Conservation (phyloP, 2,329 filamentous ascomycete genomes). For the Hysterium pulicare region DNA sequence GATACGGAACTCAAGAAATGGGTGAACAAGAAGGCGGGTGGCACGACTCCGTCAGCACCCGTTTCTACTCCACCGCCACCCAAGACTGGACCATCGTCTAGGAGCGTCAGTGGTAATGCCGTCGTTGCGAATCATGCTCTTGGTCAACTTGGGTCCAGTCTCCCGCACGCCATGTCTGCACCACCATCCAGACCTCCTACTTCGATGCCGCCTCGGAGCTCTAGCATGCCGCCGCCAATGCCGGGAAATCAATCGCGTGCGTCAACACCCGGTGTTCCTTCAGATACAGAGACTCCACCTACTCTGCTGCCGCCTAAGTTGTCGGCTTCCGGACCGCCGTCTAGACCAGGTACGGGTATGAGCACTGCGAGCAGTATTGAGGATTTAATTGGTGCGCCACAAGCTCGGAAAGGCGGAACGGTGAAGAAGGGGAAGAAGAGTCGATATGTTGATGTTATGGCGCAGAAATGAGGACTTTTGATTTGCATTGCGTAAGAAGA, state of each 20-base stretch:
- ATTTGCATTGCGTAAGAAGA: too few relatives aligned
- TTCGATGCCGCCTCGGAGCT: slow-evolving; percentile 23
- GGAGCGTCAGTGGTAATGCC: slow-evolving; percentile 51
- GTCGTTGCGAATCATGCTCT: slow-evolving; percentile 44
- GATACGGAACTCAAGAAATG: slow-evolving; percentile 96
- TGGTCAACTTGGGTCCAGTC: slow-evolving; percentile 11
- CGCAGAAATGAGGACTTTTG: too few relatives aligned
- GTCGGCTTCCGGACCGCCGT: slow-evolving; percentile 28
- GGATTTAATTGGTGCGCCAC: slow-evolving; percentile 76
- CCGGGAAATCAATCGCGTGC: slow-evolving; percentile 22
- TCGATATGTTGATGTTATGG: slow-evolving; percentile 96
- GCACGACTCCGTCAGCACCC: slow-evolving; percentile 57
- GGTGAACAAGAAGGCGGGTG: slow-evolving; percentile 89
- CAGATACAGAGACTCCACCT: slow-evolving; percentile 19
- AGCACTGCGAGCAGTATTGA: slow-evolving; percentile 94
- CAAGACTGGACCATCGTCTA: slow-evolving; percentile 48
- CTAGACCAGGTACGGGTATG: slow-evolving; percentile 68
- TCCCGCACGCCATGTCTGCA: slow-evolving; percentile 8
- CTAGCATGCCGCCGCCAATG: slow-evolving; percentile 37
- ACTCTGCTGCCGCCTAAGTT: slow-evolving; percentile 22
- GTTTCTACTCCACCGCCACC: slow-evolving; percentile 74
- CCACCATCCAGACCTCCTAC: slow-evolving; percentile 14
- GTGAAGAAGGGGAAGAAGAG: slow-evolving; percentile 65
- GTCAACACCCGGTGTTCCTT: slow-evolving; percentile 31
- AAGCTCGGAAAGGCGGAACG: slow-evolving; percentile 60